Base-by-base conservation (phyloP, 2,329 filamentous ascomycete genomes). In the Xylaria sp. region DNA sequence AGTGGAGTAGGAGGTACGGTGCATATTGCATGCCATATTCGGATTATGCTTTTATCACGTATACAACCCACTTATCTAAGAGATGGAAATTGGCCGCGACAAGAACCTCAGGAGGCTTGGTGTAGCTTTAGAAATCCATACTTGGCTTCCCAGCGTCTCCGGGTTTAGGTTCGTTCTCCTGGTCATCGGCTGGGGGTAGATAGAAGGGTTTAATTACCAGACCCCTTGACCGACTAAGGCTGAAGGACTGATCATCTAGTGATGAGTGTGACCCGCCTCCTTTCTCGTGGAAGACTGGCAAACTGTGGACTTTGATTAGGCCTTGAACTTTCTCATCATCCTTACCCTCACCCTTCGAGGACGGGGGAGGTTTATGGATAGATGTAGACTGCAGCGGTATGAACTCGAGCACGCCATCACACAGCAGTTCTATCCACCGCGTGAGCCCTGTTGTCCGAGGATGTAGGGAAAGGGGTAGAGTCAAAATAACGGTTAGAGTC, bases 191-290 rank as follows among this genome's bases (percentile, higher is more conserved):
- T 0, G 95, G 95, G 25, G 95, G 95, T 43, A 99, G 80, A 73
- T 90, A 95, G 76, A 93, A 97, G 0, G 93, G 92, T 70, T 89
- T 91, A 66, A 99, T 92, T 38, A 92, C 85, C 67, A 99, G 87
- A 53, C 92, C 93, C 69, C 85, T 88, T 2, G 85, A 84, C 70
- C 92, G 84, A 74, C 92, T 97, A 53, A 99, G 78, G 63, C 88
- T 93, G 75, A 99, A 99, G 4, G 93, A 93, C 76, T 97, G 85
- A 76, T 97, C 93, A 71, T 96, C 91, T 23, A 91, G 88, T 55
- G 89, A 83, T 64, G 87, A 87, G 60, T 85, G 85, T 38, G 86
- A 89, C 13, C 92, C 92, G 2, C 93, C 93, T 1, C 95, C 94
- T 67, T 91, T 92, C 73, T 98, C 94, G 62, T 96, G 91, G 67